Evolutionary conservation across 1,139 yeast genomes (phyloP), one percentile per base, ranked within the genome.

Genomic region (Pichia sp.): DNA sequence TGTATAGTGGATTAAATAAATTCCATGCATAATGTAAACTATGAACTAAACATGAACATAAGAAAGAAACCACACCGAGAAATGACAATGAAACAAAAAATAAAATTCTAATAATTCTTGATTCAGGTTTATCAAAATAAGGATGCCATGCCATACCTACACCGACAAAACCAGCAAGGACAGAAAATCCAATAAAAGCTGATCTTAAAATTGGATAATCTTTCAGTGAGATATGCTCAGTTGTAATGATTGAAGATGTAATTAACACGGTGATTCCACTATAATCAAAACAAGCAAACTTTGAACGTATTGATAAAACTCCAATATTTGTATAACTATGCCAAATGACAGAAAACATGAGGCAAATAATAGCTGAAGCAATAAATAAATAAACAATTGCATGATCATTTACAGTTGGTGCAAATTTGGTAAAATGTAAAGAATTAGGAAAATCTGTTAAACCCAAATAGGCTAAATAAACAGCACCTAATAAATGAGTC

Each of bases 231-330:
- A 87, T 76, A 60, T 85, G 88, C 61, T 89, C 96, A 0, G 91
- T 82, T 5, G 95, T 77, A 33, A 91, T 68, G 38, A 91, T 83
- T 1, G 95, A 85, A n/a, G 94, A 89, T 0, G 96, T 83, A 51
- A 91, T 88, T 48, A 91, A 68, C 11, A 88, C 74, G 0, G 96
- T 87, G 52, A 91, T 91, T 1, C 98, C 98, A 8, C 95, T 83
- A 61, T 91, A 91, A 64, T 91, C 98, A 35, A 89, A 80, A 62
- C 98, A 91, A 0, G 96, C 96, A 63, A 85, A 86, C 44, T 76
- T 74, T 48, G 80, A 72, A 58, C 95, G 73, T 44, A 79, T 63
- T 21, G 71, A 64, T 37, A 82, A 64, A 43, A 74, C 73, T 16
- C 93, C 79, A 51, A 88, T 83, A 48, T 88, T 81, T 45, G 84